phyloP scores from a whole-genome alignment of 2,329 filamentous ascomycete species.

The Calonectria pseudoreteaudii region DNA sequence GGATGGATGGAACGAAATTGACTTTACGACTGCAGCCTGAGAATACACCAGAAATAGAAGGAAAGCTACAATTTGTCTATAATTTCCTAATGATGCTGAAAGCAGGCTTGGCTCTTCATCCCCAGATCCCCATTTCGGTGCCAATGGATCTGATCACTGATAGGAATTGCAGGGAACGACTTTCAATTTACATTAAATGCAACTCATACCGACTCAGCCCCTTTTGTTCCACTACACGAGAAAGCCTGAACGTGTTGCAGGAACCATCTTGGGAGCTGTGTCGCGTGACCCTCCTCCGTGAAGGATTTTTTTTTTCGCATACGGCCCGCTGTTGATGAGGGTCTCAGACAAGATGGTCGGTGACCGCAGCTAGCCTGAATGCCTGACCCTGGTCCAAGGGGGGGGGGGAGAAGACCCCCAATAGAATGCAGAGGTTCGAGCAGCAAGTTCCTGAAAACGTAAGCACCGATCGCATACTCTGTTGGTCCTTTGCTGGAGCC shows the following conservation, averaged over 20 bases:
- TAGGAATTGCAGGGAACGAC: background rate
- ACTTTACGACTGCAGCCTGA: background rate
- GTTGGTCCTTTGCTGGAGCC: background rate
- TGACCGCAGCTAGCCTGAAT: background rate
- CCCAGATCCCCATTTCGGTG: background rate
- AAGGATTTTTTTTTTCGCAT: background rate
- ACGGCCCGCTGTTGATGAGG: background rate
- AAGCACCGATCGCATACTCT: background rate
- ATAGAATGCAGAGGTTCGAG: background rate
- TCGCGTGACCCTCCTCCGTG: background rate
- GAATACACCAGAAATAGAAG: background rate
- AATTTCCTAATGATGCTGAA: no score
- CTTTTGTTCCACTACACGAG: background rate
- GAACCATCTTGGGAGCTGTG: background rate
- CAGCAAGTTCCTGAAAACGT: background rate
- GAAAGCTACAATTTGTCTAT: background rate
- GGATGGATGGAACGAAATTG: background rate
- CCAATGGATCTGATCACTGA: background rate
- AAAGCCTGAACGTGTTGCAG: background rate
- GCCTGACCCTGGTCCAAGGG: background rate
- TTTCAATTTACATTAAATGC: background rate
- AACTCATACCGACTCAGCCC: background rate
- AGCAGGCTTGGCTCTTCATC: background rate
- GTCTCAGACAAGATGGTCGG: background rate
- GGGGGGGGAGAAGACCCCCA: background rate